Base-by-base conservation (phyloP, 1,284 basidiomycete species). In the Boletus semigastroideus region DNA sequence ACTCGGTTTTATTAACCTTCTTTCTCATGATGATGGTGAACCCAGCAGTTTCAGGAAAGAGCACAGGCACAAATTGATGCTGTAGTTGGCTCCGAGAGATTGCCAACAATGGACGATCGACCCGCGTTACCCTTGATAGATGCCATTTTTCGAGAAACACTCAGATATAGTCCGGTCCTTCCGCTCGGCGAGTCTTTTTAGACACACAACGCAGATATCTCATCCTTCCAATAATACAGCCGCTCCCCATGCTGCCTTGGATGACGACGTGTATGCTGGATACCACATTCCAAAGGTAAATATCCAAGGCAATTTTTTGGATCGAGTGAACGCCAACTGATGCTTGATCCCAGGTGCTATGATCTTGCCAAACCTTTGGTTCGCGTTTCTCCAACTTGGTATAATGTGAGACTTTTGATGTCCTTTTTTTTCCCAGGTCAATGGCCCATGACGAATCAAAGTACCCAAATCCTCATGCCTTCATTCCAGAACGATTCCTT, bases 51-150 rank as follows among this genome's bases (percentile, higher is more conserved):
- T 5, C 55, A 57, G 33, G 42, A 57, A 33, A 46, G 46, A 19
- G 50, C 46, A 1, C 55, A 56, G 33, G 39, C 37, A 16, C 43
- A 57, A 12, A 57, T 56, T 10, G 49, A 57, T 37, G 44, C 36
- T 4, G 25, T 53, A 2, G 13, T 47, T 3, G 37, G 28, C 19
- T n/a, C 17, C 5, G 11, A 28, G 16, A 41, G 38, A 20, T 41
- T 47, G 20, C 46, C 46, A 13, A 41, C 37, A 9, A 30, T n/a
- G 16, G 28, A 47, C 1, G 46, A 47, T 25, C 46, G 46, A 10
- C 20, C 28, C 5, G 13, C 19, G 5, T 41, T 47, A 16, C 46
- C 46, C 11, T 31, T n/a, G 2, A 10, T 41, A 22, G 46, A 47
- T 46, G 44, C 44, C 12, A 46, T 46, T 5, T 19, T 14, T 14